Evolutionary conservation across 345 rosid genomes (phyloP).

Genomic region (Syzygium aromaticum): DNA sequence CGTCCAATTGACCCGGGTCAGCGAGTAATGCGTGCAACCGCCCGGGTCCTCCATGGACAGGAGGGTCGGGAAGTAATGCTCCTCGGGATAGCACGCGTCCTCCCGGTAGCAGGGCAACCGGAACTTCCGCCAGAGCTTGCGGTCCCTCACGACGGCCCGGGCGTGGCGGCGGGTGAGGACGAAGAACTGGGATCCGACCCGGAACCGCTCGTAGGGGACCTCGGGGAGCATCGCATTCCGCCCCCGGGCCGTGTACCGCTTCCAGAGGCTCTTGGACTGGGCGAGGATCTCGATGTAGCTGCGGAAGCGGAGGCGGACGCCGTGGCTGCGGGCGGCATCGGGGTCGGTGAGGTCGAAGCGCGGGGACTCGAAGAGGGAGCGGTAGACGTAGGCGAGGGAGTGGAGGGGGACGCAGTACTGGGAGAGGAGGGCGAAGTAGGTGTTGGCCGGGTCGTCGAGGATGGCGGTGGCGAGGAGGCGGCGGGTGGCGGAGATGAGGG

Average conservation of each 20-base stretch:
- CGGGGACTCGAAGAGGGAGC: constrained; percentile 38
- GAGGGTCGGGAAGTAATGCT: constrained; percentile 92
- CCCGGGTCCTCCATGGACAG: constrained; percentile 72
- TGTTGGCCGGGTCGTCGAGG: constrained; percentile 83
- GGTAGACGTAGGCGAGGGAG: constrained; percentile 59
- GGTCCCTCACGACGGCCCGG: constrained; percentile 53
- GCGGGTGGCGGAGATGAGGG: constrained; percentile 85
- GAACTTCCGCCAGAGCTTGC: constrained; percentile 71
- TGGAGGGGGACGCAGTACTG: constrained; percentile 85
- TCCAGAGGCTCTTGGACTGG: constrained; percentile 63
- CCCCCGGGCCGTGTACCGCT: constrained; percentile 76
- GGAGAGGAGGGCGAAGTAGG: constrained; percentile 74
- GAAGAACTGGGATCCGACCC: constrained; percentile 94
- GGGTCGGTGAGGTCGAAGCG: constrained; percentile 44
- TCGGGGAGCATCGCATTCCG: constrained; percentile 75
- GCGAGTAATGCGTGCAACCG: constrained; percentile 57
- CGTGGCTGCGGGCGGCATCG: constrained; percentile 26
- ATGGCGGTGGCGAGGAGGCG: constrained; percentile 83
- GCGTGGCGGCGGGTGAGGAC: constrained; percentile 77
- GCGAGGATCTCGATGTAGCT: constrained; percentile 75
- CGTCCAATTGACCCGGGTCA: constrained; percentile 89
- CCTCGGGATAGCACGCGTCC: constrained; percentile 86
- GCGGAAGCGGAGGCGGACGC: constrained; percentile 45
- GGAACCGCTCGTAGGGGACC: constrained; percentile 51
- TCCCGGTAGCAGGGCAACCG: constrained; percentile 64